Base-by-base conservation (phyloP, 2,329 filamentous ascomycete species). In the Ophiostoma ips region DNA sequence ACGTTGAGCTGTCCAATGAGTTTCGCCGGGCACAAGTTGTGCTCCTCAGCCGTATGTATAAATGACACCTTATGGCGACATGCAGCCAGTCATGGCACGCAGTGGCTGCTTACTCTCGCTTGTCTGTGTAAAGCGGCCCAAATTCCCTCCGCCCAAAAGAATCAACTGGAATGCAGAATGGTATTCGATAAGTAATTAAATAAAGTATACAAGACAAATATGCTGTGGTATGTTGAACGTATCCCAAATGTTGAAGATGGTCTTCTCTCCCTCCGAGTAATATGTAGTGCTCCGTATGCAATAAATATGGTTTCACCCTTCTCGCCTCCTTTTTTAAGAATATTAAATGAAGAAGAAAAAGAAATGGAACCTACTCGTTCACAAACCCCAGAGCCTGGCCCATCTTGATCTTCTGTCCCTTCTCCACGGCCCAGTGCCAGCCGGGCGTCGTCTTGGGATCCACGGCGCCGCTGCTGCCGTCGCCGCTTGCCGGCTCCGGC, bases 371-470 rank as follows among this genome's bases (percentile, higher is more conserved):
- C 38, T 59, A 66, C 55, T 68, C 65, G 38, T 79, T 76, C 33
- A 95, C 83, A 61, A 75, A 80, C 1, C 90, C 92, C 52, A 98
- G 64, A 8, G 84, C 81, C 68, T 98, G 76, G 3, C 92, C 92
- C 69, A 96, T 84, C 69, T 88, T 88, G 54, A 98, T 79, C 59
- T 74, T 84, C 69, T 90, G 84, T 1, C 90, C 92, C 66, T 87
- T 87, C 61, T 90, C 79, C 46, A 96, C 83, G 28, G 73, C 75
- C 90, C 92, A 98, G 54, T 73, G 77, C 77, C 87, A 96, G 0
- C 88, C 88, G 13, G 75, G 77, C 52, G 72, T 77, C 49, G 74
- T 68, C 48, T 73, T 69, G 43, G 43, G 43, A 1, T 71, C 72
- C 33, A 69, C 71, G 28, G 69, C 70, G 8, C 24, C 24, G 24